Evolutionary conservation across 73 alveolate genomes (phyloP).

Genomic region (Stentor coeruleus): DNA sequence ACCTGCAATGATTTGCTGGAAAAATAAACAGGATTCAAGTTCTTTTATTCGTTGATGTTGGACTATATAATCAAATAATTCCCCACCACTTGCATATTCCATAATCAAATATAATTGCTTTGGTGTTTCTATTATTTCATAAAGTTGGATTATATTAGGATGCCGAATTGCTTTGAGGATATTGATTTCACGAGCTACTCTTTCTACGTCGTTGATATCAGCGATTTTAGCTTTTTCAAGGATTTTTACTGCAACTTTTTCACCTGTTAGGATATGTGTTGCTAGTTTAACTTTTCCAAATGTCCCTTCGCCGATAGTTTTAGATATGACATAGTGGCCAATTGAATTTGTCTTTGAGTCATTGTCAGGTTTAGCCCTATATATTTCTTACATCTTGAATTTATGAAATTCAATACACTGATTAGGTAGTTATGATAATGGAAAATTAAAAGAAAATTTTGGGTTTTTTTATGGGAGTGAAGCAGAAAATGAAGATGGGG

Average conservation of each 20-base stretch:
- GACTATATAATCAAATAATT: conserved; percentile 87
- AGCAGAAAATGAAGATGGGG: background rate
- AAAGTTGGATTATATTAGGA: conserved; percentile 79
- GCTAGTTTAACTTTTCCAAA: conserved; percentile 73
- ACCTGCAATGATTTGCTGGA: conserved; percentile 79
- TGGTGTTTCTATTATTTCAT: conserved; percentile 43
- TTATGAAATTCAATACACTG: background rate
- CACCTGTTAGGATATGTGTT: conserved; percentile 69
- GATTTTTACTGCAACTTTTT: conserved; percentile 71
- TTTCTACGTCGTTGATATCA: conserved; percentile 76
- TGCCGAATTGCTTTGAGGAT: conserved; percentile 84
- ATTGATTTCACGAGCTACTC: conserved; percentile 90
- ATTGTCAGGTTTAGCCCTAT: background rate
- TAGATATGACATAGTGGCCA: conserved; percentile 20
- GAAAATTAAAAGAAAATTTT: too few species aligned
- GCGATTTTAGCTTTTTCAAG: conserved; percentile 65
- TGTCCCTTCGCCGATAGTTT: conserved; percentile 70
- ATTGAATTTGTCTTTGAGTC: background rate
- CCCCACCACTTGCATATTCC: conserved; percentile 94
- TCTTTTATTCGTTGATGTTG: conserved; percentile 71
- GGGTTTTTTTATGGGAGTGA: background rate
- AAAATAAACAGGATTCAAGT: conserved; percentile 78
- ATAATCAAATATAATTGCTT: conserved; percentile 47
- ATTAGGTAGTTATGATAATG: too few species aligned
- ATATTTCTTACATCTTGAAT: background rate